Evolutionary conservation across 805 yeast species (phyloP), one percentile per base, ranked within the genome.

Genomic region (Nakazawaea peltata): DNA sequence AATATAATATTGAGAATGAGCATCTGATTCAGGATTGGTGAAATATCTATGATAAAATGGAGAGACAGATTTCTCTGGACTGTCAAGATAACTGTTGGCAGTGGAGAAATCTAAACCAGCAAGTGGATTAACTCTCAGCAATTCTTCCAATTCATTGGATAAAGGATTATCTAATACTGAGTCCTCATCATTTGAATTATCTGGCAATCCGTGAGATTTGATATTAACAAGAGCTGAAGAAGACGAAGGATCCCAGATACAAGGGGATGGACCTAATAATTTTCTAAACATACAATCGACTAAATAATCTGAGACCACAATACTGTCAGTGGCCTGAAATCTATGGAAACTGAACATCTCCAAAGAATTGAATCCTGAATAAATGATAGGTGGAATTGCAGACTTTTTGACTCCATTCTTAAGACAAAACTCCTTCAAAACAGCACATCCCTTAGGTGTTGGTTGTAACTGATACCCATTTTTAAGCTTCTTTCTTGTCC

Each of bases 11-110:
- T 88, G 97, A 7, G 73, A 54, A 49, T 77, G 83, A 0, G 94
- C 66, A 44, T 82, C 90, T 0, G 94, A 81, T 49, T 82, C 94
- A 0, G 97, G 97, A 47, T 88, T 88, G 4, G 90, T 77, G 59
- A 86, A 86, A 48, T 71, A 84, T 27, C 71, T 67, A 48, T 84
- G 94, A 37, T 74, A 71, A 44, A 81, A 77, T 0, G 95, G 94
- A 4, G 84, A 76, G 2, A 21, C 14, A 9, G 10, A 3, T 3
- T 21, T 8, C 9, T 13, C 4, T 3, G 14, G 10, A n/a, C 15
- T 24, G 3, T 21, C 12, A 12, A 12, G 15, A 7, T 25, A 13
- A n/a, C 7, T 27, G n/a, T 5, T n/a, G 8, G 7, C n/a, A 5
- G 10, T 27, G 7, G 6, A 5, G 5, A 15, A 5, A 13, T 27